Evolutionary conservation across 2,329 filamentous ascomycete species (phyloP).

Genomic region (Alternaria gansuensis): DNA sequence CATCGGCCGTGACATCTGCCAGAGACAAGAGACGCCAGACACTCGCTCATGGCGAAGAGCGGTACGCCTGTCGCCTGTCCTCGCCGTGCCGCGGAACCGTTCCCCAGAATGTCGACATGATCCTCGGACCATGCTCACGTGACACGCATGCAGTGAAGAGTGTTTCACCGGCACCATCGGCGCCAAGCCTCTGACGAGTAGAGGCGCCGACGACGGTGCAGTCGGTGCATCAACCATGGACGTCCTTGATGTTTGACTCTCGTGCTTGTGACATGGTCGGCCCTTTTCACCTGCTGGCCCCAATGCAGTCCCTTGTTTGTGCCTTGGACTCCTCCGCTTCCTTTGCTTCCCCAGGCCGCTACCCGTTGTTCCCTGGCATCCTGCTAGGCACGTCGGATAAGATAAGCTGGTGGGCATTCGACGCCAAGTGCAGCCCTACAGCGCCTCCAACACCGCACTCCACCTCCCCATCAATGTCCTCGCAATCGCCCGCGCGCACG

Average conservation of each 20-base stretch:
- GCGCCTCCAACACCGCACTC: conserved; percentile 14
- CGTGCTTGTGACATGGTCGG: background rate
- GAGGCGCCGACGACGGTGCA: background rate
- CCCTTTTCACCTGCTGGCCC: background rate
- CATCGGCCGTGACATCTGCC: conserved; percentile 2
- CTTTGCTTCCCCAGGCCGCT: background rate
- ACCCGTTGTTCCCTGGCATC: background rate
- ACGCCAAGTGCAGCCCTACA: conserved; percentile 1
- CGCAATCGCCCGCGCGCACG: conserved; percentile 34
- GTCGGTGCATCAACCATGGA: background rate
- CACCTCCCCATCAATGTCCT: conserved; percentile 30
- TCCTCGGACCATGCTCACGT: background rate
- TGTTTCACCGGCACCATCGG: background rate
- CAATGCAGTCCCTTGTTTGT: background rate
- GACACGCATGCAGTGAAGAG: background rate
- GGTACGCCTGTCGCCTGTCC: background rate
- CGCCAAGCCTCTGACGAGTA: background rate
- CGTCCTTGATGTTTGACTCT: background rate
- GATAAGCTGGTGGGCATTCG: too few species aligned
- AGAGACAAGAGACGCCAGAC: background rate
- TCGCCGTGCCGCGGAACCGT: background rate
- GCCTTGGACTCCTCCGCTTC: too few species aligned
- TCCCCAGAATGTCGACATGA: background rate
- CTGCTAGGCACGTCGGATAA: too few species aligned
- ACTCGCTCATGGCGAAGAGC: background rate